phyloP scores from a whole-genome alignment of 768 basidiomycete species.

The Termitomyces sp. region DNA sequence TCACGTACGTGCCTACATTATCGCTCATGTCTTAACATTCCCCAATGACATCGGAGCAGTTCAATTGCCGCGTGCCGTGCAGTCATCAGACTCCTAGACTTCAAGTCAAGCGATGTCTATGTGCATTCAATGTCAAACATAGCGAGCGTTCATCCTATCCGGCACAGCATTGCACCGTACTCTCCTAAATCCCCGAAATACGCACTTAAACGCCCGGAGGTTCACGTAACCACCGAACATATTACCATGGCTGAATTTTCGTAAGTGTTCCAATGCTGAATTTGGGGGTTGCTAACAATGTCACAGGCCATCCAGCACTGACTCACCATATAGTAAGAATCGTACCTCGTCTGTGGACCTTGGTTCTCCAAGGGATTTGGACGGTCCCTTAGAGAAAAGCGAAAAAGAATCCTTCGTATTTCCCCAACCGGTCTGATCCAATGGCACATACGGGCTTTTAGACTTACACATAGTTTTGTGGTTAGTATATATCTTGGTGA shows the following conservation, averaged over 20 bases:
- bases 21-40: conserved; percentile 7
- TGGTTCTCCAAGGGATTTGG: conserved; percentile 26
- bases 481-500: not conserved
- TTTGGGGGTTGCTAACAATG: not conserved
- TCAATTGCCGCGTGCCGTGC: conserved; percentile 67
- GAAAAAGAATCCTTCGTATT: conserved; percentile 26
- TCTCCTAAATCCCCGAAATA: conserved; percentile 32
- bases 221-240: conserved; percentile 60
- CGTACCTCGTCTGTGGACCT: conserved; percentile 28
- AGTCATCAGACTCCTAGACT: conserved; percentile 65
- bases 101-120: conserved; percentile 44
- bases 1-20: conserved; percentile 44
- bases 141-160: conserved; percentile 30
- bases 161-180: conserved; percentile 28
- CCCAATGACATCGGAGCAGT: conserved; percentile 23
- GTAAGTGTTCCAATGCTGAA: conserved; percentile 29
- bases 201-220: conserved; percentile 39
- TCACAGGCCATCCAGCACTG: conserved; percentile 18
- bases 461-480: not conserved
- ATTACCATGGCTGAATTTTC: conserved; percentile 58
- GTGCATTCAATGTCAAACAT: conserved; percentile 45
- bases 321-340: conserved; percentile 27
- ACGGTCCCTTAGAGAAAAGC: conserved; percentile 26
- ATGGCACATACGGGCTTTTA: not conserved
- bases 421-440: conserved; percentile 16